Base-by-base conservation (phyloP, 306 rosid species). In the Psophocarpus tetragonolobus region DNA sequence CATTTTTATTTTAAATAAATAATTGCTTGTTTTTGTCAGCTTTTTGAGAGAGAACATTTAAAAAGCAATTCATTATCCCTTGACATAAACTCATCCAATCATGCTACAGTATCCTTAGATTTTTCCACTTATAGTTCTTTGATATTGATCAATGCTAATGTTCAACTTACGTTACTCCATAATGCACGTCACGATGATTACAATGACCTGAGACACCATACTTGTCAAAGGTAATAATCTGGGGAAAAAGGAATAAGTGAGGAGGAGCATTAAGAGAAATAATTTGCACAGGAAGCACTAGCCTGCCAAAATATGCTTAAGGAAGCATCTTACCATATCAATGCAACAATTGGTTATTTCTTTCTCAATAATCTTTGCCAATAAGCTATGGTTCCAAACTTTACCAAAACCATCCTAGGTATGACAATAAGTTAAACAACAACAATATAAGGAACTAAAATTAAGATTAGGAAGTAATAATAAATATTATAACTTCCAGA, bases 131-230 rank as follows among this genome's bases (percentile, higher is more conserved):
- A 17, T 7, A 36, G 38, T 32, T 36, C 42, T 48, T 60, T 33
- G 12, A 73, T 51, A 45, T 73, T 73, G 71, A 81, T 82, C 54
- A 74, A n/a, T 42, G 68, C 56, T 67, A 50, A 32, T n/a, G 23
- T 36, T 68, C 30, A 86, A 70, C 91, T 84, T 84, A 89, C 98
- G 90, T 18, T 33, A 89, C 91, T 61, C 96, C 97, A 75, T 74
- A 73, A 78, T 92, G 90, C 81, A 92, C 93, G 35, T 91, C 98
- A 68, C 87, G 29, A 63, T 95, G 98, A 84, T 95, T 92, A 81
- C 97, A 89, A 84, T 95, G 98, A 71, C 98, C 97, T 0, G 98
- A 95, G 72, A 95, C 90, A 76, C 97, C 98, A 54, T 92, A 68
- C 29, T 75, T 79, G 81, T 91, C 97, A 38, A 95, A 95, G 60